phyloP scores from a whole-genome alignment of 2,329 filamentous ascomycete species.

The Claviceps sp. region DNA sequence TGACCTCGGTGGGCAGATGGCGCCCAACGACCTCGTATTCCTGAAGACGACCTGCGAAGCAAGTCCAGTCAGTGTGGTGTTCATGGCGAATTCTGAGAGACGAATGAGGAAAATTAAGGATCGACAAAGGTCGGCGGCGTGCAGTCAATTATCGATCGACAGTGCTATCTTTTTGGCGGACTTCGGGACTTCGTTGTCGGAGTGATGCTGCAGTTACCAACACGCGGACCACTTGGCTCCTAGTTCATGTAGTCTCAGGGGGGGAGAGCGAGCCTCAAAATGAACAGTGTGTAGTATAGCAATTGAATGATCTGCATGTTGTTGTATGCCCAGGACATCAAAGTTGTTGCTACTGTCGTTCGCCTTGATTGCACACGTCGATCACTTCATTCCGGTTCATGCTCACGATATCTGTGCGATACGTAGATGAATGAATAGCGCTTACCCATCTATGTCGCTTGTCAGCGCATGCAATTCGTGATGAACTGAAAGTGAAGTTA shows the following conservation, averaged over 20 bases:
- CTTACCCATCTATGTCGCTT: constrained; percentile 46
- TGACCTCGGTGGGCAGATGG: constrained; percentile 93
- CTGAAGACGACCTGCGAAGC: constrained; percentile 78
- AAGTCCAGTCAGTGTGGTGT: neutral
- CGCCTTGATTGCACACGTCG: neutral
- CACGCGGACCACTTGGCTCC: neutral
- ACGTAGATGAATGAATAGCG: constrained; percentile 13
- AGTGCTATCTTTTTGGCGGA: no score
- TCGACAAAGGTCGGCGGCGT: neutral
- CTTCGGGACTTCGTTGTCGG: neutral
- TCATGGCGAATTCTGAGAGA: no score
- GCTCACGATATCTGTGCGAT: neutral
- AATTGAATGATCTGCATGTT: no score
- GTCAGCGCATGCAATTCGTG: constrained; percentile 26
- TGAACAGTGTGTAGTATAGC: neutral
- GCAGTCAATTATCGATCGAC: neutral
- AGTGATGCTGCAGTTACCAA: neutral
- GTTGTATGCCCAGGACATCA: neutral
- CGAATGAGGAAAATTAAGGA: neutral
- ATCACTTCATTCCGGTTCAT: neutral
- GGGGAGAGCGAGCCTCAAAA: no score
- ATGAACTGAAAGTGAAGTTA: constrained; percentile 14
- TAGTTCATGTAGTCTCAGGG: neutral
- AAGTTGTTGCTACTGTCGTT: neutral
- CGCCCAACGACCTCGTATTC: constrained; percentile 99